Evolutionary conservation across 331 rosid genomes (phyloP).

Genomic region (Dryas integrifolia): DNA sequence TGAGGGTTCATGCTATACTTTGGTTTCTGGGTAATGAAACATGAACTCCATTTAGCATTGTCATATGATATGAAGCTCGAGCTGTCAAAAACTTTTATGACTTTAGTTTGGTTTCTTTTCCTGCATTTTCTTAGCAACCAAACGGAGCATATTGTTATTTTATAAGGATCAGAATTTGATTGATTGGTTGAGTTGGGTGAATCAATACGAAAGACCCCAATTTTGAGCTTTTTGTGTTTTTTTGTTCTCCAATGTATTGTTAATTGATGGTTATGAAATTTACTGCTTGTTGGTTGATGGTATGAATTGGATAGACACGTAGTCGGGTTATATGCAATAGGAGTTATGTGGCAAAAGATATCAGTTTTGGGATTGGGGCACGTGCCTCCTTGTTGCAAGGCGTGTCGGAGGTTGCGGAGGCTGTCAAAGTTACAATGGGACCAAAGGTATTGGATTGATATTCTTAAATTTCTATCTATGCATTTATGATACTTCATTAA

Average conservation of each 20-base stretch:
- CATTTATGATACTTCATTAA: not conserved
- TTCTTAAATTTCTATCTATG: not conserved
- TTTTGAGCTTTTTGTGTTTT: not conserved
- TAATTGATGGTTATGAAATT: not conserved
- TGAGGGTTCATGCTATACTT: not conserved
- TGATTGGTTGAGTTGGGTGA: not conserved
- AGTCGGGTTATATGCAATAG: slow-evolving; percentile 48
- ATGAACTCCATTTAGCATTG: not conserved
- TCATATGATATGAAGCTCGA: not conserved
- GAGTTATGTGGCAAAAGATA: slow-evolving; percentile 77
- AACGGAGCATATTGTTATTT: not conserved
- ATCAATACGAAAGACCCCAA: not conserved
- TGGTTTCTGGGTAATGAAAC: not conserved
- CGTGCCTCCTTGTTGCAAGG: slow-evolving; percentile 89
- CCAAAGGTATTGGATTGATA: slow-evolving; percentile 61
- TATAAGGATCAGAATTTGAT: not conserved
- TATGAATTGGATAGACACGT: slow-evolving; percentile 38
- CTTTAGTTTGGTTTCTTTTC: not conserved
- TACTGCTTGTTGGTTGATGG: not conserved
- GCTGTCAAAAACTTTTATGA: not conserved
- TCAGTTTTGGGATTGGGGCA: slow-evolving; percentile 76
- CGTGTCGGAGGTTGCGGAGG: slow-evolving; percentile 88
- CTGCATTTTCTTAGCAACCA: slow-evolving; percentile 4
- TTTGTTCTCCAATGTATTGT: not conserved
- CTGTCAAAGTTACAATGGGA: slow-evolving; percentile 98